Evolutionary conservation across 345 rosid species (phyloP).

Genomic region (Populus simonii): DNA sequence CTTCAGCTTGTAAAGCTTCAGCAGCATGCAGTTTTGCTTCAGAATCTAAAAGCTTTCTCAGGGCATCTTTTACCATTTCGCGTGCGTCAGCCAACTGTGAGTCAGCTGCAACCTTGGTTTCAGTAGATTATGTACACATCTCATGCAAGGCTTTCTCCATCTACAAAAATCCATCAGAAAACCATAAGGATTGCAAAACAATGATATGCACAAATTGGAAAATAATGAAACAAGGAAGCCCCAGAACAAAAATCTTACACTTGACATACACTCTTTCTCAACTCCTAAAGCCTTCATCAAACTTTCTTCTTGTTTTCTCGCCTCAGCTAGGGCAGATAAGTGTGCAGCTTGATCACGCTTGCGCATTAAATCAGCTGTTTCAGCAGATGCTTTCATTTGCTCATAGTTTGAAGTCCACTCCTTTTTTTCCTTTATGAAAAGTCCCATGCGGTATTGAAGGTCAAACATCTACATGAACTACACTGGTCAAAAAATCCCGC

Average conservation of each 20-base stretch:
- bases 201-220: neutral
- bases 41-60: constrained; percentile 58
- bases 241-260: constrained; percentile 48
- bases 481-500: neutral
- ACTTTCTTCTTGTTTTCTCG: constrained; percentile 72
- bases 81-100: constrained; percentile 64
- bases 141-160: constrained; percentile 91
- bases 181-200: neutral
- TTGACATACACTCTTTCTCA: constrained; percentile 80
- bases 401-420: constrained; percentile 58
- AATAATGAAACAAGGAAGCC: neutral
- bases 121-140: constrained; percentile 92
- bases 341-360: constrained; percentile 66
- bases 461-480: constrained; percentile 61
- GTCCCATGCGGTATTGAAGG: constrained; percentile 94
- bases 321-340: constrained; percentile 63
- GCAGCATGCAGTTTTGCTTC: constrained; percentile 64
- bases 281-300: constrained; percentile 81
- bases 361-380: constrained; percentile 54
- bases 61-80: constrained; percentile 62
- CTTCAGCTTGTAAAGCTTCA: constrained; percentile 73
- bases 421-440: constrained; percentile 72
- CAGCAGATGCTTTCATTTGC: constrained; percentile 63
- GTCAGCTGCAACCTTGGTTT: constrained; percentile 78
- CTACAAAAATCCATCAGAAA: constrained; percentile 32